Conservation (phyloP, 2,329 filamentous ascomycete species). For the Aspergillus sp. region DNA sequence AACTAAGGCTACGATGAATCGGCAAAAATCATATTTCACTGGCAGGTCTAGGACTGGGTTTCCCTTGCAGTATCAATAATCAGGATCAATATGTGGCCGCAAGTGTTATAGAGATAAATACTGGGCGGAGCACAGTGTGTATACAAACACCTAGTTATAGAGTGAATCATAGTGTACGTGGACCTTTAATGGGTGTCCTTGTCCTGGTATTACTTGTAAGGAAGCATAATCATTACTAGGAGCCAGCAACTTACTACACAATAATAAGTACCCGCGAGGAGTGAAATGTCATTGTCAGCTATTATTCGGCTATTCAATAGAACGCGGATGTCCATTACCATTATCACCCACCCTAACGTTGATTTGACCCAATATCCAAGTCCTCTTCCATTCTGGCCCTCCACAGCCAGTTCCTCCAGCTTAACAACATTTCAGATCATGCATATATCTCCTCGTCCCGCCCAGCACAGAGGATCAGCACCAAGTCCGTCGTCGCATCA, state of each 20-base stretch:
- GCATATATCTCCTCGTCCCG: background rate
- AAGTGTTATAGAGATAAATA: background rate
- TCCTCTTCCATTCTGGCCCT: background rate
- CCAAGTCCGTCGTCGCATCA: conserved; percentile 5
- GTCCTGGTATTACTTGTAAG: too few species aligned
- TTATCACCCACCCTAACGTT: background rate
- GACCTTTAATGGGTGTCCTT: background rate
- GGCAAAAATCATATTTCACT: background rate
- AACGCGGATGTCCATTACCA: background rate
- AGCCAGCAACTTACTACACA: background rate
- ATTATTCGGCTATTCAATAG: background rate
- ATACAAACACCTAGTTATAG: background rate
- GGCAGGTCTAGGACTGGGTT: background rate
- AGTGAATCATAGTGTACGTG: background rate
- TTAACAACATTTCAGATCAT: background rate
- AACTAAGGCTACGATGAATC: background rate
- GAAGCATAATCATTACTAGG: too few species aligned
- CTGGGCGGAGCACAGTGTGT: too few species aligned
- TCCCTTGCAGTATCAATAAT: background rate
- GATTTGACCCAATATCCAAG: background rate
- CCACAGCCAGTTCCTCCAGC: background rate
- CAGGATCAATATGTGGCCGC: background rate
- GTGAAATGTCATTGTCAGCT: background rate
- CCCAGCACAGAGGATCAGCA: conserved; percentile 7
- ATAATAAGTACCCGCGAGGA: background rate